Evolutionary conservation across 2,329 filamentous ascomycete genomes (phyloP).

Genomic region (Podosphaera xanthii): DNA sequence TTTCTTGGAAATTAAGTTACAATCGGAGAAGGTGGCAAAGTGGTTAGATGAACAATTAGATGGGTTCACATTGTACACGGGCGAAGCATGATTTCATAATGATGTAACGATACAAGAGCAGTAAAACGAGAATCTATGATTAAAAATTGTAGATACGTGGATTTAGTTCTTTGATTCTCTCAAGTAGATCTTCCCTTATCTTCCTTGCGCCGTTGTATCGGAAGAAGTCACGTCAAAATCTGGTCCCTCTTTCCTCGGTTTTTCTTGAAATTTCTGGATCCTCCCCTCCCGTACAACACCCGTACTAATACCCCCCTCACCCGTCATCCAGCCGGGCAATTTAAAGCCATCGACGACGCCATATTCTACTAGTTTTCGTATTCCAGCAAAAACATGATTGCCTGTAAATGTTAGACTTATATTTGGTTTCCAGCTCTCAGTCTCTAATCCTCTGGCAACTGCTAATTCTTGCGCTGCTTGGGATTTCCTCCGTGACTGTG

Average conservation of each 20-base stretch:
- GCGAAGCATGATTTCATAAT: conserved; percentile 6
- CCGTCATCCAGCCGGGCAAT: conserved; percentile 84
- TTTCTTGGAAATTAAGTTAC: conserved; percentile 28
- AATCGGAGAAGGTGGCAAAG: conserved; percentile 33
- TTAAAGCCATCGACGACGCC: conserved; percentile 52
- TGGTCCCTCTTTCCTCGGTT: neutral
- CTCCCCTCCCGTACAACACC: conserved; percentile 45
- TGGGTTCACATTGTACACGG: conserved; percentile 12
- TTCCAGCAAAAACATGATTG: conserved; percentile 56
- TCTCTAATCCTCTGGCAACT: neutral
- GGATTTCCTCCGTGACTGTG: neutral
- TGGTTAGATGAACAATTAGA: conserved; percentile 39
- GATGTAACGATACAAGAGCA: neutral
- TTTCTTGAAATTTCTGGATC: conserved; percentile 18
- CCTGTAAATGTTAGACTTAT: conserved; percentile 50
- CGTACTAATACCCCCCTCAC: conserved; percentile 58
- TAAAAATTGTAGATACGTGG: no score
- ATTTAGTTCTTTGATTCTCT: neutral
- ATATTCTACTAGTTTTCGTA: conserved; percentile 54
- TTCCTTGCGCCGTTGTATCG: neutral
- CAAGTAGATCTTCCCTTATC: neutral
- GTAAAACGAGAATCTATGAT: no score
- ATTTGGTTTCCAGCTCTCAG: conserved; percentile 27
- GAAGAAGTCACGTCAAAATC: neutral
- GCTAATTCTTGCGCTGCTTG: neutral